Evolutionary conservation across 805 yeast genomes (phyloP), one percentile per base, ranked within the genome.

Genomic region (Pichia scutulata): DNA sequence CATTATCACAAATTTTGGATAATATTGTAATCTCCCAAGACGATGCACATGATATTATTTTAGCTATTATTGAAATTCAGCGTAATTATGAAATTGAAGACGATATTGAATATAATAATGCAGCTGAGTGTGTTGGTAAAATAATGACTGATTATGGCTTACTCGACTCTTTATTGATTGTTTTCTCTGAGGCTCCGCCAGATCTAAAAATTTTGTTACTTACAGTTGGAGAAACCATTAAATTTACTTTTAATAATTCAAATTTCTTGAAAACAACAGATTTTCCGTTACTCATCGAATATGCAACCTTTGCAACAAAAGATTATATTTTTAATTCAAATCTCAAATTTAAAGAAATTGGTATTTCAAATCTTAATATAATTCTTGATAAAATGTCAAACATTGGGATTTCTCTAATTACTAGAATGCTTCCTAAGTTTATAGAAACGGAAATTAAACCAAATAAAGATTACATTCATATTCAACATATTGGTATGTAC

Each of bases 401-500:
- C 9, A 58, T 77, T 23, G 66, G 82, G 12, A 63, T 76, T 3
- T 74, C 76, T 1, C 68, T 74, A 46, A 62, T 81, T 40, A 64
- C 74, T 4, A 60, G 61, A 2, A 67, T 82, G 2, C 64, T 84
- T 40, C 80, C 86, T 0, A 60, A 63, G 0, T 67, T 86, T 3
- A 75, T 75, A 55, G 69, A 65, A 26, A 68, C 65, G 5, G 88
- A 85, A 59, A 71, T 86, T 43, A 67, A 66, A 13, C 72, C 82
- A 1, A 77, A 76, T 55, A 76, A 74, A 30, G 76, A 77, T 50
- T 81, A 78, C 58, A 77, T 84, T 43, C 81, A 81, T 49, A 70
- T 74, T 19, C 82, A 88, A 33, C 84, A 83, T 44, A 86, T 89
- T 79, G 96, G 96, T 1, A 95, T 95, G 0, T 87, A 84, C 71